A percentile compares a stretch with the other conserved stretches of the same genome.
These are phyloP conservation scores for Carex kokanica DNA, from an alignment of 176 grass and related monocot species.

Conservation along the genomic window DNA sequence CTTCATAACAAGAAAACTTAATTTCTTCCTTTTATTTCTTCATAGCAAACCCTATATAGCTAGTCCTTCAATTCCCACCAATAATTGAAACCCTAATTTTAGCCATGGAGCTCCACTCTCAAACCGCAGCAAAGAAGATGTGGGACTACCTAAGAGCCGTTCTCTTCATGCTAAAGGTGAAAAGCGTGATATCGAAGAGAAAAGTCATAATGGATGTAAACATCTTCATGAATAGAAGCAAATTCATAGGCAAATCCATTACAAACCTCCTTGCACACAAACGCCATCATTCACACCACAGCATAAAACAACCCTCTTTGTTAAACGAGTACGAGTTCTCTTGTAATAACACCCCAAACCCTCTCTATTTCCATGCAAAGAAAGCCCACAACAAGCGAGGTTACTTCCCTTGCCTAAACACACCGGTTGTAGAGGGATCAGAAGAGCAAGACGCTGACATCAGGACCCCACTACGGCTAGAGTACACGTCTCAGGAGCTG, in stretches of 20 bases:
- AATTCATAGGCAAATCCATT: constrained; percentile 23
- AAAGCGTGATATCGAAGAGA: constrained; percentile 21
- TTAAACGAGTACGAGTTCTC: constrained; percentile 11
- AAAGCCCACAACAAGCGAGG: constrained; percentile 23
- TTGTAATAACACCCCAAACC: neutral
- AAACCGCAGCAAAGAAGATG: constrained; percentile 23
- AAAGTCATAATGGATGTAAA: constrained; percentile 22
- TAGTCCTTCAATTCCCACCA: neutral
- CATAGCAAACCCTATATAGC: neutral
- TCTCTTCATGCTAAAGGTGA: constrained; percentile 29
- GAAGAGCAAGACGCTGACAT: constrained; percentile 23
- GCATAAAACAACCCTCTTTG: neutral
- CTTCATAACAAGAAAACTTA: neutral
- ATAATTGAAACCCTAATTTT: neutral
- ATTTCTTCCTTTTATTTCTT: neutral
- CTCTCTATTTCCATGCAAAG: constrained; percentile 9
- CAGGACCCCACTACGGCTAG: neutral
- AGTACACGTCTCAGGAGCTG: constrained; percentile 15
- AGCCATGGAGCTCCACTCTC: constrained; percentile 24
- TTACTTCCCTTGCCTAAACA: constrained; percentile 16
- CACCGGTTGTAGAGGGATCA: constrained; percentile 1
- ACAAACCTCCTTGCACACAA: constrained; percentile 4
- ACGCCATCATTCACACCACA: constrained; percentile 1
- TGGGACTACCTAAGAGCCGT: constrained; percentile 24
- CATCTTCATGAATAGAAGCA: constrained; percentile 22